Evolutionary conservation across 2,329 filamentous ascomycete genomes (phyloP), one percentile per base, ranked within the genome.

Genomic region (Trichoderma guizhouense): DNA sequence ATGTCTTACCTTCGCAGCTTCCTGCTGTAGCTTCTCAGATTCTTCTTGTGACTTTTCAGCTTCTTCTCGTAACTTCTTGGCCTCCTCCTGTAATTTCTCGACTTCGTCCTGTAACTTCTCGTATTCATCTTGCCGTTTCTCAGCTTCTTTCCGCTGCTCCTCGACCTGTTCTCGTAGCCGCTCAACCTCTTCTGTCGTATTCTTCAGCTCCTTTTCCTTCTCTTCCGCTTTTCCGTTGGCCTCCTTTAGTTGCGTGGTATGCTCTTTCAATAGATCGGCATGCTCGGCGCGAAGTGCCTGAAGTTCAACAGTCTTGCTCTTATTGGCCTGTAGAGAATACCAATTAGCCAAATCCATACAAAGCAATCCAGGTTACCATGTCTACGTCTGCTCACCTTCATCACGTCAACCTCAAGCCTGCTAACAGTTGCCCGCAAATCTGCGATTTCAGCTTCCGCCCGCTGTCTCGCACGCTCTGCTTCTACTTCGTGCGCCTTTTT

Each of bases 391-490:
- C 78, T 69, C 78, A 87, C 88, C 84, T 90, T 91, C 79, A 89
- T 85, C 14, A 91, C 74, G 75, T 90, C 88, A 39, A 88, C 86
- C 78, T 92, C 88, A 18, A 94, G 81, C 58, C 86, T 85, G 69
- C 86, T 88, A 32, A 92, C 85, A 2, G 85, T 90, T 28, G 86
- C 86, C 76, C 87, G 87, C 14, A 93, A 80, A 73, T 91, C 89
- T n/a, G 88, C 86, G 66, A 87, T 84, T 76, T 93, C 90, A 1
- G 87, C 88, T 57, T 92, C 90, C 30, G 81, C 79, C 55, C 86
- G 82, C 32, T 84, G 82, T 68, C 83, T 83, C 3, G 83, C 78
- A 43, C 86, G 84, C 62, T 88, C 86, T 1, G 82, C 77, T 69
- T 90, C 87, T 3, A 83, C 81, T 72, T 87, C 83, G 0, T 84